Evolutionary conservation across 2,329 filamentous ascomycete species (phyloP).

Genomic region (Arthrobotrys entomopaga): DNA sequence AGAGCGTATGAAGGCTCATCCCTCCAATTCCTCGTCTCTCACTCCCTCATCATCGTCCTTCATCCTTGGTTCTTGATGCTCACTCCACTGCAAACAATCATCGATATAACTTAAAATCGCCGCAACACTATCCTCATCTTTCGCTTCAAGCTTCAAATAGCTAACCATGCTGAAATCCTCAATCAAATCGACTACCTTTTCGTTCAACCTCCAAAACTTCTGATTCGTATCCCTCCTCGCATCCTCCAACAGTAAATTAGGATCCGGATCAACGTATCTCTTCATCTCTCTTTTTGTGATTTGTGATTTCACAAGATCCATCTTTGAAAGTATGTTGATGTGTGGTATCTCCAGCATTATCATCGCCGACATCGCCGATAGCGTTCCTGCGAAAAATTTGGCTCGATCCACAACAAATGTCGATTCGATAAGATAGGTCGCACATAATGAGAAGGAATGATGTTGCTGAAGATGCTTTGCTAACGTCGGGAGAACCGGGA

Average conservation of each 20-base stretch:
- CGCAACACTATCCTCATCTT: conserved; percentile 90
- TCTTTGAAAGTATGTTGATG: conserved; percentile 95
- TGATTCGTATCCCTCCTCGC: conserved; percentile 67
- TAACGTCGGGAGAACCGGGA: conserved; percentile 87
- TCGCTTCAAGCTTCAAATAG: conserved; percentile 87
- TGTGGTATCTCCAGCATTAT: conserved; percentile 97
- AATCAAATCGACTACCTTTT: conserved; percentile 87
- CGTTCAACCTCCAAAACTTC: conserved; percentile 73
- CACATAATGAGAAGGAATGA: conserved; percentile 71
- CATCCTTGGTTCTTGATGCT: conserved; percentile 90
- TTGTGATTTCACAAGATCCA: conserved; percentile 94
- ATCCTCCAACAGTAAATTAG: conserved; percentile 82
- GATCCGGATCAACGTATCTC: conserved; percentile 87
- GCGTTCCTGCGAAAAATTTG: conserved; percentile 95
- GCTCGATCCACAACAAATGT: conserved; percentile 95
- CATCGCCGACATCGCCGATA: conserved; percentile 99
- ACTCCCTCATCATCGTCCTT: conserved; percentile 65
- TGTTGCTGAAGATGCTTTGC: conserved; percentile 88
- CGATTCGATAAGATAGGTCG: conserved; percentile 91
- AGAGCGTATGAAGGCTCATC: conserved; percentile 9
- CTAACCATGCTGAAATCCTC: conserved; percentile 99
- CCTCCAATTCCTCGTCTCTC: conserved; percentile 48
- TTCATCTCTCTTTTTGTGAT: conserved; percentile 88
- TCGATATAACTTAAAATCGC: conserved; percentile 90
- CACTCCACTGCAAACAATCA: conserved; percentile 91